Evolutionary conservation across 2,329 filamentous ascomycete genomes (phyloP), one percentile per base, ranked within the genome.

Genomic region (Pestalotiopsis sp.): DNA sequence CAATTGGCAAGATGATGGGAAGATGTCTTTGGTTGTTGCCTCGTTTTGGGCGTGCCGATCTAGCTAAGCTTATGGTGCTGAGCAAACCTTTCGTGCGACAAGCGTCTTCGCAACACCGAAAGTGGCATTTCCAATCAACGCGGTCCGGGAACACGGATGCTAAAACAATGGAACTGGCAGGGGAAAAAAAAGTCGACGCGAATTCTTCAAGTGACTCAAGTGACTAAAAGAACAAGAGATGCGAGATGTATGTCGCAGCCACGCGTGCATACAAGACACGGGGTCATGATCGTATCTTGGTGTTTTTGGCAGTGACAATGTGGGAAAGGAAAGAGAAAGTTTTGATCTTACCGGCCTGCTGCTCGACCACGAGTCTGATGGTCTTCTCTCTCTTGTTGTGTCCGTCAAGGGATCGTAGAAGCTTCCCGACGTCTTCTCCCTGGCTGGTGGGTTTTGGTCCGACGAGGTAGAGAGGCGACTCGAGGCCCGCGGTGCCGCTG

Each of bases 371-470:
- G 70, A 74, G 66, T 83, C 81, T 27, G 79, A 75, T 31, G 78
- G 75, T 67, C 77, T 76, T 69, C 80, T 78, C 71, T 83, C 78
- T 69, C 79, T 78, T 31, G 82, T 81, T 9, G 81, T 81, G 70
- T 83, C 82, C 25, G 82, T 81, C 60, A 82, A 79, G 56, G 81
- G 82, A 72, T 84, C 81, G 77, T 84, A 83, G 69, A 83, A 83
- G 73, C 79, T 82, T 68, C 81, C 80, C 11, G 79, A 75, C 7
- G 78, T 76, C 74, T 82, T 83, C 66, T 83, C 80, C 73, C 67
- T 56, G 14, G 58, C 38, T n/a, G 66, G 68, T 70, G 75, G 71
- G 49, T 76, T 75, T 59, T 77, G 79, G 72, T 79, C 81, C 69
- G 76, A 76, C 60, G 77, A 71, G 65, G 73, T 71, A 63, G 75